Base-by-base conservation (phyloP, 352 stramenopile genomes). In the Phytophthora litchii region DNA sequence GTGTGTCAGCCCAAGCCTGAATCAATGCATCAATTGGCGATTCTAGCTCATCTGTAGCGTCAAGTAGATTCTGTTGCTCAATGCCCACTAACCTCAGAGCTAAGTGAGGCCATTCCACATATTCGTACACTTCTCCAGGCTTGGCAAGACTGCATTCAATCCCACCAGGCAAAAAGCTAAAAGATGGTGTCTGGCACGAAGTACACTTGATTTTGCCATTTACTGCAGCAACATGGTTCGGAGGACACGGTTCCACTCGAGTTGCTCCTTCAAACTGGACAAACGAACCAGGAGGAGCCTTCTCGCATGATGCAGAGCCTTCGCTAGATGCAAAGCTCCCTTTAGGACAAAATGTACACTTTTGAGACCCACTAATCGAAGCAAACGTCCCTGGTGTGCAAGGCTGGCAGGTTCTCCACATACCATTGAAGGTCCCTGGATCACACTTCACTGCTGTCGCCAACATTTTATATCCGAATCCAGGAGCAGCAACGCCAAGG, bases 61-160 rank as follows among this genome's bases (percentile, higher is more conserved):
- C 9, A 54, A 66, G 16, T 16, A 68, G 29, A 6, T 70, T 47
- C 10, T 44, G 21, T 3, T 47, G 41, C 4, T 59, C 54, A 27
- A 74, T 14, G 36, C 65, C 66, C 3, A 36, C 36, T 14, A 81
- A 42, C 9, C 54, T 37, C 21, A 81, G 58, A 32, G 38, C 34
- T 17, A 74, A 51, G 1, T 58, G 54, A 53, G 61, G 60, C 73
- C 73, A 82, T 29, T 67, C 34, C 23, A 84, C 62, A 6, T 54
- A 29, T 21, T 87, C 72, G 38, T 81, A 67, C 10, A 86, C 60
- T 47, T 87, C 74, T 20, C 79, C 79, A 41, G 45, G 29, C 4
- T 48, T 53, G 4, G 75, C 56, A 35, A 48, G 3, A 13, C 52
- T 58, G 45, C 79, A 89, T 13, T 53, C 32, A 12, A 35, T 20